A percentile compares a stretch with the other conserved stretches of the same genome.
Conservation (phyloP, 371 early-diverging fungal genomes). For the Rhizopus delemar region DNA sequence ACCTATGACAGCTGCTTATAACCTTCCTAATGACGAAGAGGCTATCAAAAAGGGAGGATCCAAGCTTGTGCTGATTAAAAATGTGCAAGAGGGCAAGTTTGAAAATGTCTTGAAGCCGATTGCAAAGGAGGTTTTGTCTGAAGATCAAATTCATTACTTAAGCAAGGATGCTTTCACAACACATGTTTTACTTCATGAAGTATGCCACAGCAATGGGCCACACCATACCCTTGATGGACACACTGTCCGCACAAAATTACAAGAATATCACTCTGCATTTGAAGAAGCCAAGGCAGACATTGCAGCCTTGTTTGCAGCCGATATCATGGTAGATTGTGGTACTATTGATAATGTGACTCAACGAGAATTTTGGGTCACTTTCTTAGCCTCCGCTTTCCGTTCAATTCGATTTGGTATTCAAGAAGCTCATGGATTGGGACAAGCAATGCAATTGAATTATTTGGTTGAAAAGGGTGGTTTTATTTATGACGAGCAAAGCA, state of each 20-base stretch:
- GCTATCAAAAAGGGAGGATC: conserved; percentile 75
- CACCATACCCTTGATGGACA: conserved; percentile 62
- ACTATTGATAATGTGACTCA: conserved; percentile 61
- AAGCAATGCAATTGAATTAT: conserved; percentile 70
- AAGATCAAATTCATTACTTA: conserved; percentile 59
- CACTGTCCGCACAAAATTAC: conserved; percentile 71
- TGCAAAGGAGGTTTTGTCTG: conserved; percentile 57
- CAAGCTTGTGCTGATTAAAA: conserved; percentile 80
- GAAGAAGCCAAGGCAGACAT: conserved; percentile 88
- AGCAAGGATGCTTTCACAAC: conserved; percentile 77
- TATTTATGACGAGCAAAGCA: conserved; percentile 42
- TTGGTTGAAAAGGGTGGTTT: conserved; percentile 73
- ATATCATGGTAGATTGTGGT: conserved; percentile 63
- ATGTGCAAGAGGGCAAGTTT: conserved; percentile 80
- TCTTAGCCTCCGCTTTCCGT: conserved; percentile 78
- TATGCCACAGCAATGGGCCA: conserved; percentile 79
- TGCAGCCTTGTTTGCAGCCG: conserved; percentile 75
- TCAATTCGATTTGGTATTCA: conserved; percentile 80
- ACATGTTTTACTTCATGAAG: conserved; percentile 79
- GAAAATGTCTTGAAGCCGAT: conserved; percentile 69
- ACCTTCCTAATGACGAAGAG: conserved; percentile 81
- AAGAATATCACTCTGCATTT: conserved; percentile 75
- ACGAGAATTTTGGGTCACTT: conserved; percentile 75
- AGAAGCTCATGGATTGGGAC: conserved; percentile 80
- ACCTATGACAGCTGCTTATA: conserved; percentile 78